Percentiles rank a stretch among this genome's conserved stretches.
Conservation (phyloP, 169 alveolate genomes). For the Plasmodium inui region DNA sequence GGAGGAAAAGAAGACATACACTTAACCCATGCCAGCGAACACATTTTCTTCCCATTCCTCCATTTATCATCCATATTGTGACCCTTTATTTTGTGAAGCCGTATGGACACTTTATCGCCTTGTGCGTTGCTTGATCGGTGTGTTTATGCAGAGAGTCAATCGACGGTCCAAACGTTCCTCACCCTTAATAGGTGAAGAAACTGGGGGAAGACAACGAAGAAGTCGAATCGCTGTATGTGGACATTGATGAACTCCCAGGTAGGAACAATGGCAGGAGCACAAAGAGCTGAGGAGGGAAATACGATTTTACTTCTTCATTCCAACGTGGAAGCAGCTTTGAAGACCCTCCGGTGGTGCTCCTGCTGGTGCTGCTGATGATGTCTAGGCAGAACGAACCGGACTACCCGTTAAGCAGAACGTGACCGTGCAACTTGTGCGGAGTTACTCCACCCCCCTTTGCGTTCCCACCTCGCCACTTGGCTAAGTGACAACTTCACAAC, state of each 20-base stretch:
- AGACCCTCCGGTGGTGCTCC: not conserved
- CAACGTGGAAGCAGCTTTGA: not conserved
- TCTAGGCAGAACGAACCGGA: not conserved
- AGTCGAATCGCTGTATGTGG: constrained; percentile 58
- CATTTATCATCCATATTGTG: not conserved
- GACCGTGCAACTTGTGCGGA: not conserved
- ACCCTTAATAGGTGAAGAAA: constrained; percentile 23
- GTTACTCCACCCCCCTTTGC: not conserved
- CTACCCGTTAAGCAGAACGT: not conserved
- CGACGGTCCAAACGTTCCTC: not conserved
- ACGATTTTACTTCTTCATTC: not conserved
- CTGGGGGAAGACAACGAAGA: constrained; percentile 70
- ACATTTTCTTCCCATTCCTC: not conserved
- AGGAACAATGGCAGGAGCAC: not conserved
- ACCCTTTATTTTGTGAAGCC: not conserved
- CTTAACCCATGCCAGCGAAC: not conserved
- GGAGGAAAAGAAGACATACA: constrained; percentile 20
- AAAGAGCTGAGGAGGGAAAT: not conserved
- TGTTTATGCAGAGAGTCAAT: not conserved
- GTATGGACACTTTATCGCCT: not conserved
- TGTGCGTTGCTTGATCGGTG: not conserved
- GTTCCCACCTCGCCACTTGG: not conserved
- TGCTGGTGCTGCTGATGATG: not conserved
- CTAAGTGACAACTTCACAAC: no score
- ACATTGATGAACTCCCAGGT: constrained; percentile 75